Evolutionary conservation across 1,139 yeast species (phyloP).

Genomic region (Geotrichum aggregatum): DNA sequence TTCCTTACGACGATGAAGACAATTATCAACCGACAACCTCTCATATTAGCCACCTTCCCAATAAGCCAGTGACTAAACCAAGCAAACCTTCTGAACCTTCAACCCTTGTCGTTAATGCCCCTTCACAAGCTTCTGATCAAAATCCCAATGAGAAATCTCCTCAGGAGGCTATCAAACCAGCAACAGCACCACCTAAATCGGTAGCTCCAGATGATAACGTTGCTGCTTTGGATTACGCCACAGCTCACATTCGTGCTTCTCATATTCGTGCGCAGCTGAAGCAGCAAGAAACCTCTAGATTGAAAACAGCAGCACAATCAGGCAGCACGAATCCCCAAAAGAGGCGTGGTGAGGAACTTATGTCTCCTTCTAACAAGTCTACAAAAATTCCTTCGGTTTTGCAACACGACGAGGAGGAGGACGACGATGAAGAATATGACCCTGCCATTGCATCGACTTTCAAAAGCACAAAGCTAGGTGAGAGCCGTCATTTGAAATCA

Average conservation of each 20-base stretch:
- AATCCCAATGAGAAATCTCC: too few species aligned
- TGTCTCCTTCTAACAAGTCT: neutral
- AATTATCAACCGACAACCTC: neutral
- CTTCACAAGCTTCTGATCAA: too few species aligned
- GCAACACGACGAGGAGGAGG: neutral
- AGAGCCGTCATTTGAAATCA: neutral
- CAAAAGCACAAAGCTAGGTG: neutral
- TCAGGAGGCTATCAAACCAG: too few species aligned
- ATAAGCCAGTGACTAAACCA: neutral
- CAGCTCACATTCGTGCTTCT: neutral
- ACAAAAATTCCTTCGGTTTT: too few species aligned
- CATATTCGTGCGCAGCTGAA: neutral
- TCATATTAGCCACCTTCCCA: neutral
- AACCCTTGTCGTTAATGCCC: neutral
- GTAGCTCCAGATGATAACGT: neutral
- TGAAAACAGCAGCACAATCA: neutral
- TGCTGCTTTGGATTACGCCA: neutral
- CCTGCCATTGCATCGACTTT: neutral
- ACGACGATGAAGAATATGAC: conserved; percentile 10
- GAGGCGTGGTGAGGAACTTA: neutral
- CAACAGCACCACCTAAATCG: too few species aligned
- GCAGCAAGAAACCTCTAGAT: neutral
- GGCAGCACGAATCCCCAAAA: neutral
- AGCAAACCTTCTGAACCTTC: neutral
- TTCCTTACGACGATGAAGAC: neutral